phyloP scores from a whole-genome alignment of 1,139 yeast genomes.

The Geotrichum aggregatum region DNA sequence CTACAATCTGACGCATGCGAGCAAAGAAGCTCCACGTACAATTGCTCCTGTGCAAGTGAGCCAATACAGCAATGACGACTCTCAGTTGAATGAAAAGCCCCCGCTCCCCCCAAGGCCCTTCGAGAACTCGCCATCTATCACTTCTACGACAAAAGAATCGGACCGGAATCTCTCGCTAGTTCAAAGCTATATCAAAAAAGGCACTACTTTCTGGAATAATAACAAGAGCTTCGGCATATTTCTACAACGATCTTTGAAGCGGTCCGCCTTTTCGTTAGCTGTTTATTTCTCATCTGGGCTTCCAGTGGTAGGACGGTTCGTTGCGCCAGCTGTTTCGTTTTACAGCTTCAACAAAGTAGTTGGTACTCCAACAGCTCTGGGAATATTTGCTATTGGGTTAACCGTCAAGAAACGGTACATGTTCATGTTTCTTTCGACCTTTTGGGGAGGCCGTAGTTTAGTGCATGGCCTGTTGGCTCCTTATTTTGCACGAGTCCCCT shows the following conservation, averaged over 20 bases:
- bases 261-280: constrained; percentile 31
- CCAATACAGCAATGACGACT: background rate
- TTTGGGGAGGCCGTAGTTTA: constrained; percentile 48
- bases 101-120: no score
- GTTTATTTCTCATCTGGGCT: constrained; percentile 35
- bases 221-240: constrained; percentile 22
- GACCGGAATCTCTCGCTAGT: background rate
- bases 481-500: constrained; percentile 49
- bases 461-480: constrained; percentile 50
- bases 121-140: no score
- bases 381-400: constrained; percentile 40
- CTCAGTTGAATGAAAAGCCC: background rate
- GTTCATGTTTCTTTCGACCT: constrained; percentile 43
- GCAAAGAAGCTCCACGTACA: background rate
- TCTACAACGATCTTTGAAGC: constrained; percentile 30
- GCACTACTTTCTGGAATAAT: background rate
- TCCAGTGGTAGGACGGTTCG: constrained; percentile 44
- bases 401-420: constrained; percentile 40
- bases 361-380: constrained; percentile 47
- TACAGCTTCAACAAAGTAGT: constrained; percentile 45
- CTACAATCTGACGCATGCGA: constrained; percentile 20
- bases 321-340: constrained; percentile 46
- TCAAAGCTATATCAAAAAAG: background rate
- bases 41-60: background rate
- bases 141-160: background rate